phyloP scores from a whole-genome alignment of 306 rosid species.

The Prunus mume region DNA sequence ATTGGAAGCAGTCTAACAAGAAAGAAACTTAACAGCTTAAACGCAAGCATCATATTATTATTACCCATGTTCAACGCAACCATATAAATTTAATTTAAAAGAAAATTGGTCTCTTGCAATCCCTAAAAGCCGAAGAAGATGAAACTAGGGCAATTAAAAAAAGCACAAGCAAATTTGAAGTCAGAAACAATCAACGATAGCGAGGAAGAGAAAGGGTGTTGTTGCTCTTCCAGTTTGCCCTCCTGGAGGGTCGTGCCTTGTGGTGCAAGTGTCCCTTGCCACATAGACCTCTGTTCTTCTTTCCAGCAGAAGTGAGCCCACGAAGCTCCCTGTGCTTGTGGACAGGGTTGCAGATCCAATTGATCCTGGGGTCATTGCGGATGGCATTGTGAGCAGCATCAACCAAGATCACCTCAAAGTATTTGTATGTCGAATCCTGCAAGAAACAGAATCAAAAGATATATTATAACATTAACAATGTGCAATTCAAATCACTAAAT shows the following conservation, averaged over 20 bases:
- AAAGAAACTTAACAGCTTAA: no score
- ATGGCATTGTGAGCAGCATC: conserved; percentile 24
- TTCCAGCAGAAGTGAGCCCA: conserved; percentile 81
- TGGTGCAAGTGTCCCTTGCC: conserved; percentile 76
- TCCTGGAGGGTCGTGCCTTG: conserved; percentile 75
- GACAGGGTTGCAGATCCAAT: conserved; percentile 27
- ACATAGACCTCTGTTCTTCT: conserved; percentile 66
- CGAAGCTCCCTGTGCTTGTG: conserved; percentile 45
- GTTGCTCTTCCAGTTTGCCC: conserved; percentile 44
- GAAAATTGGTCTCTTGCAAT: not conserved
- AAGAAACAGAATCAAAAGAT: not conserved
- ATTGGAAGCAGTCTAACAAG: no score
- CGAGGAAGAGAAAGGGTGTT: conserved; percentile 35
- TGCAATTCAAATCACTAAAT: no score
- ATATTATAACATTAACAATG: no score
- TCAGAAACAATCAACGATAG: conserved; percentile 19
- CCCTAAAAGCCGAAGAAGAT: not conserved
- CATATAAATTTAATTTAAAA: no score
- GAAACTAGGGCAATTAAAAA: no score
- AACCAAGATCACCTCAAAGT: conserved; percentile 24
- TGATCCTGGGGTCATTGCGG: conserved; percentile 29
- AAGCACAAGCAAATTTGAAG: no score
- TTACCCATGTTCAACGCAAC: no score
- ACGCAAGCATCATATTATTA: no score
- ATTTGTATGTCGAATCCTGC: conserved; percentile 20